These are phyloP conservation scores for Thermoascus crustaceus DNA, from an alignment of 2,329 filamentous ascomycete genomes.

Conservation along the genomic window DNA sequence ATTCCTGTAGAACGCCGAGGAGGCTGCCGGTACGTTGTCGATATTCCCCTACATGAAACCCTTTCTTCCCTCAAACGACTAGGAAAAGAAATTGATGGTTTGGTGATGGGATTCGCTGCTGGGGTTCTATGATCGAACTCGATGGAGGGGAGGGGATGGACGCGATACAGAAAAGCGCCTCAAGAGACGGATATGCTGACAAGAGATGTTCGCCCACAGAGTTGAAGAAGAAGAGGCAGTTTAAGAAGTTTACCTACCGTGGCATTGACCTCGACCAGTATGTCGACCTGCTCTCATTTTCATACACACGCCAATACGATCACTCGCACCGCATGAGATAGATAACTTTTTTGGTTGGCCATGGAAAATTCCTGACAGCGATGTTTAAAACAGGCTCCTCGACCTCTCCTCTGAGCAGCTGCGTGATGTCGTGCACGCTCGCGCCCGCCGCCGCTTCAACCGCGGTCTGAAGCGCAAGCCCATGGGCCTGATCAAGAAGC, in stretches of 20 bases:
- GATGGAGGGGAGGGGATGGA: too few species aligned
- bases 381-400: conserved; percentile 64
- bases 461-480: conserved; percentile 99
- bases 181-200: conserved; percentile 21
- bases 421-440: conserved; percentile 98
- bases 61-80: conserved; percentile 6
- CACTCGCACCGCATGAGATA: too few species aligned
- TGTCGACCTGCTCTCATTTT: conserved; percentile 34
- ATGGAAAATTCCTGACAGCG: conserved; percentile 20
- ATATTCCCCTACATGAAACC: conserved; percentile 3
- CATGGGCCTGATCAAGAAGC: conserved; percentile 99
- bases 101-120: conserved; percentile 8
- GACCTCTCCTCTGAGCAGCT: conserved; percentile 98
- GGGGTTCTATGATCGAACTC: conserved; percentile 3
- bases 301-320: neutral
- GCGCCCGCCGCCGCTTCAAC: conserved; percentile 98
- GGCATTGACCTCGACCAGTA: conserved; percentile 99
- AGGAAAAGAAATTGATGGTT: conserved; percentile 10
- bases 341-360: too few species aligned
- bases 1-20: conserved; percentile 73
- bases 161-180: conserved; percentile 11
- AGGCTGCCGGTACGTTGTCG: conserved; percentile 66
- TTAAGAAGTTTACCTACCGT: conserved; percentile 99
- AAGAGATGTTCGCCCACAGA: conserved; percentile 46
- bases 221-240: conserved; percentile 99